Conservation (phyloP, 192 early-diverging fungal genomes). For the Dissophora ornata region DNA sequence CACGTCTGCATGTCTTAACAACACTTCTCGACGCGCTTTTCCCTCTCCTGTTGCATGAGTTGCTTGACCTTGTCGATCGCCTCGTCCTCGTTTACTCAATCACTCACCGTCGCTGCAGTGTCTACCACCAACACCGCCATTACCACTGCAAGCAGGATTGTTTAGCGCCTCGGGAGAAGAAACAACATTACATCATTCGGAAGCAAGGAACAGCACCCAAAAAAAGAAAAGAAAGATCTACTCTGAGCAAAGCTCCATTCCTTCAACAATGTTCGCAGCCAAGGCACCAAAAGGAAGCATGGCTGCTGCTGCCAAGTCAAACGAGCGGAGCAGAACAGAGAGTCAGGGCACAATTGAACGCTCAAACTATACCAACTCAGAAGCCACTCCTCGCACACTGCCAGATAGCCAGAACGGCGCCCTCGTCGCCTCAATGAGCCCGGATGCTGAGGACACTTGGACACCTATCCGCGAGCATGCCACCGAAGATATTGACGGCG, state of each 20-base stretch:
- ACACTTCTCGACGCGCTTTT: neutral
- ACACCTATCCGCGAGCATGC: constrained; percentile 6
- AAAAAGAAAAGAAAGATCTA: too few species aligned
- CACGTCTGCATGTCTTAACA: neutral
- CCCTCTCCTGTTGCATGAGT: neutral
- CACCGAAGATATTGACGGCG: neutral
- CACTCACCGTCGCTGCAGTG: neutral
- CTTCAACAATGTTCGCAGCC: constrained; percentile 45
- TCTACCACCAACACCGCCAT: neutral
- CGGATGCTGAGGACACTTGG: constrained; percentile 18
- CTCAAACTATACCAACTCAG: too few species aligned
- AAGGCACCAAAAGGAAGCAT: constrained; percentile 23
- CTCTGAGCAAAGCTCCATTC: too few species aligned
- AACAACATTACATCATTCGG: too few species aligned
- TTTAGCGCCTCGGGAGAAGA: too few species aligned
- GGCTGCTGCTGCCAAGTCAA: constrained; percentile 1
- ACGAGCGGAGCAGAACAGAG: neutral
- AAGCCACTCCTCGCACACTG: neutral
- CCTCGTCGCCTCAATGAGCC: neutral
- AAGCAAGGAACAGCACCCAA: too few species aligned
- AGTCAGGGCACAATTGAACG: neutral
- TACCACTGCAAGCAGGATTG: too few species aligned
- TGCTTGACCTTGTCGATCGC: too few species aligned
- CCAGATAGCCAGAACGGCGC: too few species aligned
- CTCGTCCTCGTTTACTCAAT: too few species aligned